Evolutionary conservation across 1,139 yeast species (phyloP), one percentile per base, ranked within the genome.

Genomic region (Saccharomyces hybrid): DNA sequence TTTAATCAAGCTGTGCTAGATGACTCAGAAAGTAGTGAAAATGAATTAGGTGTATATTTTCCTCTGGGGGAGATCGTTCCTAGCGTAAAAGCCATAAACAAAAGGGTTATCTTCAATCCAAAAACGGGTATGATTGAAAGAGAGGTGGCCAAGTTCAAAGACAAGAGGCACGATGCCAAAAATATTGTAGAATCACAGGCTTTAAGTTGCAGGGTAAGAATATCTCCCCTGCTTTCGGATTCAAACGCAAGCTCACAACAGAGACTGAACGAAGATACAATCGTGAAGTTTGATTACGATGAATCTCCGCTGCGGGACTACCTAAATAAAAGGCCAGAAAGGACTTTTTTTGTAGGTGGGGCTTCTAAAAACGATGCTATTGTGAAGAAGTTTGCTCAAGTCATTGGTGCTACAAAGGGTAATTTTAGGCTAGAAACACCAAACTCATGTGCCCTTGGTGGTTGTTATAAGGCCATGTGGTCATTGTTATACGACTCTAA

Each of bases 391-490:
- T 84, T 88, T 77, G 82, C 91, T 3, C 76, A 84, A 13, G 84
- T 90, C 6, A 71, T 90, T 46, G 90, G 91, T 4, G 78, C 81
- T 8, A 57, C 65, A 2, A 74, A 79, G 20, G 95, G 93, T 2
- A 82, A 86, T 56, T 88, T 72, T 69, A 80, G 82, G 59, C 85
- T 86, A 30, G 93, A 88, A 64, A 80, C 88, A 50, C 83, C 93
- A 5, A 90, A 90, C 70, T 95, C 97, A 1, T 90, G 97, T 77
- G 97, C 97, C 1, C 73, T 88, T 50, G 97, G 97, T n/a, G 96
- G 97, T 4, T 95, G 96, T 47, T 87, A 80, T 71, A 86, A 88
- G 67, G 95, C 97, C 0, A 77, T 86, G 52, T 89, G 95, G 88
- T 78, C 85, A 53, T 68, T 74, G 66, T 58, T 56, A 26, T 56